These are phyloP conservation scores for Sclerotinia glacialis DNA, from an alignment of 2,329 filamentous ascomycete species.

Conservation along the genomic window DNA sequence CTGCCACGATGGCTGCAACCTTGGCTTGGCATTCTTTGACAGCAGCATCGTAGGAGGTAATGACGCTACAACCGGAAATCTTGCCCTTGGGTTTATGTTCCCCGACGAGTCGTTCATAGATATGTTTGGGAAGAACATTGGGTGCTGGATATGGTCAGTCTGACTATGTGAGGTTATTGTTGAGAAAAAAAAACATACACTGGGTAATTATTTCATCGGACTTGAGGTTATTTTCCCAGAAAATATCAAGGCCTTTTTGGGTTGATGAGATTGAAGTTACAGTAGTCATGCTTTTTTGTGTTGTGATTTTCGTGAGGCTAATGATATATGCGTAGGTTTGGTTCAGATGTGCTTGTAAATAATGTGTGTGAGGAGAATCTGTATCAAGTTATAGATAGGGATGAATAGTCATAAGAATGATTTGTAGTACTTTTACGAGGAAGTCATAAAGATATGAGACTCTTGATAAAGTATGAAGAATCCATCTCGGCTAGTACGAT, in stretches of 20 bases:
- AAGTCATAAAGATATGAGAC: not conserved
- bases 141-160: slow-evolving; percentile 7
- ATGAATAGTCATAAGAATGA: not conserved
- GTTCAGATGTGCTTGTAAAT: not conserved
- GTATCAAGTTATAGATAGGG: not conserved
- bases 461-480: not conserved
- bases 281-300: not conserved
- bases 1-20: slow-evolving; percentile 56
- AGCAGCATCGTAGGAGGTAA: slow-evolving; percentile 68
- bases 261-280: not conserved
- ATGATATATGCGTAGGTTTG: not conserved
- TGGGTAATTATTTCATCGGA: not conserved
- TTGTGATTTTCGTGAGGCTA: not conserved
- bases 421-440: not conserved
- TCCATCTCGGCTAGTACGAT: not conserved
- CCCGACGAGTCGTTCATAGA: not conserved
- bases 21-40: slow-evolving; percentile 62
- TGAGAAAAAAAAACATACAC: not conserved
- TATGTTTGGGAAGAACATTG: slow-evolving; percentile 16
- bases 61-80: slow-evolving; percentile 26
- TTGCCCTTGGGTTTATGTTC: not conserved
- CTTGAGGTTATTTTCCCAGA: slow-evolving; percentile 15
- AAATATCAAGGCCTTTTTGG: slow-evolving; percentile 10
- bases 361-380: not conserved
- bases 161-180: not conserved